Evolutionary conservation across 2,329 filamentous ascomycete species (phyloP), one percentile per base, ranked within the genome.

Genomic region (Trichoderma asperellum): DNA sequence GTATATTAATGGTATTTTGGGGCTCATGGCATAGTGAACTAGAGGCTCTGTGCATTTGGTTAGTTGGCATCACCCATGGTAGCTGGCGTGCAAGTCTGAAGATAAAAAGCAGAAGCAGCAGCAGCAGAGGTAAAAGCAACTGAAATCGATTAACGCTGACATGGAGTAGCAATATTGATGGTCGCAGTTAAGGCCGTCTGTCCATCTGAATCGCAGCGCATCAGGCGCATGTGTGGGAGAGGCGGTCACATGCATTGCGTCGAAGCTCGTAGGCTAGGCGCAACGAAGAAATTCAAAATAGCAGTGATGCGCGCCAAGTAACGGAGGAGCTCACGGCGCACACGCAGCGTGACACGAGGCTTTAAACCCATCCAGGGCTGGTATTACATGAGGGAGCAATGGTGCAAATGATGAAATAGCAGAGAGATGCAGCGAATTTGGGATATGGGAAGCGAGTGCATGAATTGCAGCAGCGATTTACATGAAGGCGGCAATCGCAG

Each of bases 21-120:
- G 68, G 64, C 71, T 76, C 75, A 77, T 77, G 72, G 72, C 76
- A 78, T 77, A 72, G 29, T 60, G 40, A 21, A n/a, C n/a, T 16
- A 16, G n/a, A 53, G 32, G 59, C 58, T 56, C 66, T 68, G 34
- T 34, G 49, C 10, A 29, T 34, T 47, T 53, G 49, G 68, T 62
- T 52, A 53, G 60, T 27, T 16, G 24, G 59, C 29, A 55, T 63
- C 29, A 29, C 27, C 21, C 21, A n/a, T 58, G 0, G 27, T 49
- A 40, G 40, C 11, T 24, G 27, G 16, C 16, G 24, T 37, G 40
- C 16, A 24, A 21, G 35, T 58, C 18, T n/a, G n/a, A 43, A 34
- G 29, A n/a, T 16, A 12, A n/a, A 8, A 49, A 5, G 35, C 10
- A 34, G 27, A 21, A 34, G 24, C 8, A 34, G 34, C 21, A 14